These are phyloP conservation scores for Protomyces macrosporus DNA, from an alignment of 1,139 yeast genomes.

Conservation along the genomic window DNA sequence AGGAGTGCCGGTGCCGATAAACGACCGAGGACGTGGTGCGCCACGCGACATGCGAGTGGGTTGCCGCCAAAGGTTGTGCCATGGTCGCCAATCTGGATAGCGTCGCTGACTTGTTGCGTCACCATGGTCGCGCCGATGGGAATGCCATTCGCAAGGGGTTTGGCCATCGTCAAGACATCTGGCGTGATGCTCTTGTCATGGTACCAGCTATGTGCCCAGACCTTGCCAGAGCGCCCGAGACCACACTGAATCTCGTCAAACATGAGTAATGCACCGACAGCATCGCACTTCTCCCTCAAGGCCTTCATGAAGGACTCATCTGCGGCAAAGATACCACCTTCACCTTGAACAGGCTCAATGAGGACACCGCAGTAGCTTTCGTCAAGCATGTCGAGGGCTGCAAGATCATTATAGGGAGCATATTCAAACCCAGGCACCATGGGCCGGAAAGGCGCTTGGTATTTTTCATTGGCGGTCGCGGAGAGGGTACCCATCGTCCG, in stretches of 20 bases:
- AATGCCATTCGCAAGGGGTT: constrained; percentile 95
- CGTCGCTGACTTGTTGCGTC: constrained; percentile 67
- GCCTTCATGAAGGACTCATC: constrained; percentile 58
- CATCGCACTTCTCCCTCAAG: constrained; percentile 61
- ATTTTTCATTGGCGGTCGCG: constrained; percentile 86
- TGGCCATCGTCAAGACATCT: constrained; percentile 88
- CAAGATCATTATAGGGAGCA: constrained; percentile 53
- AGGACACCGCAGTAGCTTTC: constrained; percentile 87
- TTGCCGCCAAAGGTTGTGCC: constrained; percentile 98
- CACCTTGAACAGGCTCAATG: constrained; percentile 96
- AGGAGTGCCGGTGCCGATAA: constrained; percentile 60
- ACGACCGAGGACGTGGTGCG: constrained; percentile 64
- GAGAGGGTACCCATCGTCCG: constrained; percentile 89
- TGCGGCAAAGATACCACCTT: constrained; percentile 82
- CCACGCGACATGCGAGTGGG: constrained; percentile 83
- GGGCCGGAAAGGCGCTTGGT: constrained; percentile 85
- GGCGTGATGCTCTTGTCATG: constrained; percentile 74
- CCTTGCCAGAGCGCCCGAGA: constrained; percentile 80
- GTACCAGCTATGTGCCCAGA: constrained; percentile 84
- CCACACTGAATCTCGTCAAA: constrained; percentile 98
- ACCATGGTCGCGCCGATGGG: constrained; percentile 94
- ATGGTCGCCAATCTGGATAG: constrained; percentile 83
- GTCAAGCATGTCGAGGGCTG: constrained; percentile 52
- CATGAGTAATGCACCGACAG: constrained; percentile 69
- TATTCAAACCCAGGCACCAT: constrained; percentile 74